Evolutionary conservation across 2,329 filamentous ascomycete species (phyloP), one percentile per base, ranked within the genome.

Genomic region (Colletotrichum falcatum): DNA sequence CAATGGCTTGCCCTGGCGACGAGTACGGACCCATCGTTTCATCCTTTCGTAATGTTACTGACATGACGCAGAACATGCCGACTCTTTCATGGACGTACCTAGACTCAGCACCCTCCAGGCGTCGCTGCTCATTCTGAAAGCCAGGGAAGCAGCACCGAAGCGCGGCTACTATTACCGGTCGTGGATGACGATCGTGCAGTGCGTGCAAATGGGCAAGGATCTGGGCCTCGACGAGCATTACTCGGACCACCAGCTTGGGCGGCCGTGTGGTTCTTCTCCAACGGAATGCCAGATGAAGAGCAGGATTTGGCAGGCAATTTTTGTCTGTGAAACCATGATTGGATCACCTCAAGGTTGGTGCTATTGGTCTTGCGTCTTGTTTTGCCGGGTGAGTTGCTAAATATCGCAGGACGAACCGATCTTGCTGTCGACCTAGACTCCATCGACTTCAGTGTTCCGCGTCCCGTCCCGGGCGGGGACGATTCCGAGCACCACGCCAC

Each of bases 121-220:
- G 3, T 85, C 97, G 72, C 83, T 98, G 54, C 91, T 98, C 54
- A 86, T 98, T 23, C 83, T 98, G 53, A 98, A 98, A 80, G 96
- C 95, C 1, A 89, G 94, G 73, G 95, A 98, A 80, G 92, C 93
- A n/a, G 90, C 92, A 11, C 95, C 95, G 0, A 97, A 97, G 78
- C 90, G 94, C 71, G 96, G 96, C 1, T 98, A 98, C 78, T 98
- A 96, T 80, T 98, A 96, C 81, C 91, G 95, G 46, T 98, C 96
- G 0, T 98, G 96, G 95, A 97, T 98, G 90, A 94, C 93, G 6
- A 90, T 97, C 26, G 95, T 97, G 63, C 94, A 95, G 71, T 94
- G 95, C 73, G 92, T 97, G 9, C 92, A 94, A 56, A 97, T 98
- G 94, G 94, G 90, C 33, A 96, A 97, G 77, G 95, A 98, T 78